Conservation (phyloP, 495 filamentous ascomycete species). For the Podospora sp. region DNA sequence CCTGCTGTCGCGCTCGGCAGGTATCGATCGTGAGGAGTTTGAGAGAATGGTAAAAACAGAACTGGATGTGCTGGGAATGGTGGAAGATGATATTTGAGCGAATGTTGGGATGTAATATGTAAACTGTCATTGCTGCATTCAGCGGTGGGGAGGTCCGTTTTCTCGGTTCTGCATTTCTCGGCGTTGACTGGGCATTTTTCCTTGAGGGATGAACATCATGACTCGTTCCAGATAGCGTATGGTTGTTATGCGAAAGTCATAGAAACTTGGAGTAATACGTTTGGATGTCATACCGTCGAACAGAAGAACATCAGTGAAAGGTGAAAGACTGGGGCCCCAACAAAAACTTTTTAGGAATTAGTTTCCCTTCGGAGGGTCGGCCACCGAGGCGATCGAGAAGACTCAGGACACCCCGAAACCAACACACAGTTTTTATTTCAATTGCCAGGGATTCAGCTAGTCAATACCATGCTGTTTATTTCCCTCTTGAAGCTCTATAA, state of each 20-base stretch:
- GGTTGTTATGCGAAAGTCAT: neutral
- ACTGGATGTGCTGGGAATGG: conserved; percentile 71
- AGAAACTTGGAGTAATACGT: neutral
- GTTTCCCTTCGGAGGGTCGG: too few relatives aligned
- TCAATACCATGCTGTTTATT: neutral
- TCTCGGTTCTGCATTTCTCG: conserved; percentile 5
- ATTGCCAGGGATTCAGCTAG: too few relatives aligned
- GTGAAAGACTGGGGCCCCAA: neutral
- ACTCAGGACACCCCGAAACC: too few relatives aligned
- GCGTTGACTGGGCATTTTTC: neutral
- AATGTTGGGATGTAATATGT: neutral
- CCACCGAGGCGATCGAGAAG: too few relatives aligned
- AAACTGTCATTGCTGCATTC: neutral
- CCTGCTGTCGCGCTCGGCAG: conserved; percentile 73
- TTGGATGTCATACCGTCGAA: neutral
- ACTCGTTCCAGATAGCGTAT: conserved; percentile 2
- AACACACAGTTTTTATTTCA: too few relatives aligned
- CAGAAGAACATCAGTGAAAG: neutral
- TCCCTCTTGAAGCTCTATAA: neutral
- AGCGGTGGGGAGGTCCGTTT: conserved; percentile 16
- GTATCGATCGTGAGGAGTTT: conserved; percentile 84
- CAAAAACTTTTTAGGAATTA: too few relatives aligned
- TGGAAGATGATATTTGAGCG: conserved; percentile 62
- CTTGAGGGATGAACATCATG: neutral
- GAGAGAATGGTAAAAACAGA: conserved; percentile 78